phyloP scores from a whole-genome alignment of 768 basidiomycete genomes.

The Jaapia argillacea region DNA sequence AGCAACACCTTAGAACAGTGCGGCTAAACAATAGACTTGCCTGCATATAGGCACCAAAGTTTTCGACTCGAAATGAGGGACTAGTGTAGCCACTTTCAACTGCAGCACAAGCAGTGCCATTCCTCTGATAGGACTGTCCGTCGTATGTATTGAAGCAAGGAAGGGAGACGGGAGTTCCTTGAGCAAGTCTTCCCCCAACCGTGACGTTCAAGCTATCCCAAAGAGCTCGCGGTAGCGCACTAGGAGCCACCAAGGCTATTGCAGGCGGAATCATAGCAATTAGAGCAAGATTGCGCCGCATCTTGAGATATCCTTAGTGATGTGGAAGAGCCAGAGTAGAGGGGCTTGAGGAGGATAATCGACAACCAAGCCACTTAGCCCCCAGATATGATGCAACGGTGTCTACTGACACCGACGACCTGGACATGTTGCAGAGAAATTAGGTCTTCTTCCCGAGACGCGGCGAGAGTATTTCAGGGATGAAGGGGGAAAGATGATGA shows the following conservation, averaged over 20 bases:
- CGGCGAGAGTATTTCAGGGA: no score
- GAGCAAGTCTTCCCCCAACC: constrained; percentile 20
- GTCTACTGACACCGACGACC: no score
- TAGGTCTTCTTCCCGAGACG: no score
- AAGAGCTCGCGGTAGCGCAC: no score
- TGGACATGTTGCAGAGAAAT: no score
- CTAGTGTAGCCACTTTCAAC: constrained; percentile 19
- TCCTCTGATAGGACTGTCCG: constrained; percentile 8
- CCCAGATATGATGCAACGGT: no score
- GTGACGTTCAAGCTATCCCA: constrained; percentile 16
- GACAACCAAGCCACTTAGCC: no score
- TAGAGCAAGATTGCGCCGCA: no score
- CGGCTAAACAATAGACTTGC: constrained; percentile 8
- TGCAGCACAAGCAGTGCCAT: constrained; percentile 15
- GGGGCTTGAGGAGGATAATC: no score
- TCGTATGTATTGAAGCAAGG: constrained; percentile 24
- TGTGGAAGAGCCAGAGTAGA: no score
- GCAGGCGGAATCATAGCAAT: neutral
- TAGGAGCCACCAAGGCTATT: neutral
- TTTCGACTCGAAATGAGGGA: constrained; percentile 13
- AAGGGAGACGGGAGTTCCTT: constrained; percentile 17
- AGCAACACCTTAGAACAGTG: neutral
- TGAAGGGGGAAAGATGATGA: no score
- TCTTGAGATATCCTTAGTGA: no score
- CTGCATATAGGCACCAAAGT: constrained; percentile 21